Evolutionary conservation across 2,329 filamentous ascomycete genomes (phyloP).

Genomic region (Teratosphaeria pseudoeucalypti): DNA sequence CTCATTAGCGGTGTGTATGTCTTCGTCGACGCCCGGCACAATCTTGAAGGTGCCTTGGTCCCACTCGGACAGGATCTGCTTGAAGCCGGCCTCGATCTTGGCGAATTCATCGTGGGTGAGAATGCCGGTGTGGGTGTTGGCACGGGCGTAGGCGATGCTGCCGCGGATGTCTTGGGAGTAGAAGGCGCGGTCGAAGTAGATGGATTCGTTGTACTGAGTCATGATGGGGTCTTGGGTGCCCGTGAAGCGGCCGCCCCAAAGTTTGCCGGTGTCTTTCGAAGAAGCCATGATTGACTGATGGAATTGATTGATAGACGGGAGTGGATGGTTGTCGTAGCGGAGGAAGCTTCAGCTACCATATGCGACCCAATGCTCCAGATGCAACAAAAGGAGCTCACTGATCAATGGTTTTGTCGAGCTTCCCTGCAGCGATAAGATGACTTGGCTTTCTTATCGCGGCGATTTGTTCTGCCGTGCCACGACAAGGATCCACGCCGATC

Average conservation of each 20-base stretch:
- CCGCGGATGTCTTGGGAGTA: conserved; percentile 74
- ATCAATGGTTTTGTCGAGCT: background rate
- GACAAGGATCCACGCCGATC: background rate
- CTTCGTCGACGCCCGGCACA: conserved; percentile 40
- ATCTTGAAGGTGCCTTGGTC: conserved; percentile 34
- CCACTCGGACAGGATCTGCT: conserved; percentile 45
- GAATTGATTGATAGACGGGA: background rate
- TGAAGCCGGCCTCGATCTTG: conserved; percentile 62
- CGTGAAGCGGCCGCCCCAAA: conserved; percentile 54
- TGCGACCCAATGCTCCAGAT: no score
- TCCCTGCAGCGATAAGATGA: background rate
- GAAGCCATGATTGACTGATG: background rate
- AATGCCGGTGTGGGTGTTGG: conserved; percentile 66
- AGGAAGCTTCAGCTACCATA: background rate
- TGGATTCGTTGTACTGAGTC: conserved; percentile 72
- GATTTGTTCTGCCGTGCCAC: background rate
- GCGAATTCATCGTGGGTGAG: conserved; percentile 62
- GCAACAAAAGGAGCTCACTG: background rate
- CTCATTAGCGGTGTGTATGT: conserved; percentile 48
- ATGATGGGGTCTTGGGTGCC: conserved; percentile 76
- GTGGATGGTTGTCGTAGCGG: background rate
- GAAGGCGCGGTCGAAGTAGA: conserved; percentile 68
- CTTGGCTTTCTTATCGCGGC: background rate
- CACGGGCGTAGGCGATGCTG: conserved; percentile 69
- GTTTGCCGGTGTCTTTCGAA: conserved; percentile 29